Base-by-base conservation (phyloP, 2,329 filamentous ascomycete genomes). In the Xylaria polymorpha region DNA sequence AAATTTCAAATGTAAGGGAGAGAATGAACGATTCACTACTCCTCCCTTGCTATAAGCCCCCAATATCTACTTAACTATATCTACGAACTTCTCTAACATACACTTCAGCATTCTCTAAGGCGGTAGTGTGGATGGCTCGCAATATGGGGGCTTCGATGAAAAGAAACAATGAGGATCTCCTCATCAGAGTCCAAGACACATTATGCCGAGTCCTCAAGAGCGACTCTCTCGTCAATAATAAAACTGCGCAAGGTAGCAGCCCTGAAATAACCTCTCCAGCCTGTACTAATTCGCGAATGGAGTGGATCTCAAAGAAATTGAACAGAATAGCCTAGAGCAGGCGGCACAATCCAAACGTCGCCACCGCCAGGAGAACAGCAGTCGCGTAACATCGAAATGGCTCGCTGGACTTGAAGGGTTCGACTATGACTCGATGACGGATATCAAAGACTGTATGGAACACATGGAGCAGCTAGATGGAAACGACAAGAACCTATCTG, bases 381-480 rank as follows among this genome's bases (percentile, higher is more conserved):
- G 39, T 44, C 56, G 56, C 10, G 39, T 9, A 32, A 32, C 25
- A 32, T 44, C 22, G 2, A 32, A 32, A 15, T 59, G 37, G 15
- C 41, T 59, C 4, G 32, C 22, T 32, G 39, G 8, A 14, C 37
- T 59, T 7, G 3, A 8, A 12, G 56, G 4, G 20, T 44, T 32
- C 22, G 25, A 20, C 25, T 46, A 59, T 44, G 39, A 59, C 15
- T 41, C 56, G 22, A 59, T 44, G 39, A 20, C 18, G 10, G 56
- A 59, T 44, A 59, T 59, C 15, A 59, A 44, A 1, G 56, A 59
- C 41, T 59, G 56, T 9, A 29, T 59, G 1, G 22, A 44, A 14
- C 56, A 59, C 25, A 35, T 59, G 20, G 56, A 59, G n/a, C 56
- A 32, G 39, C 56, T 59, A 7, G 56, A 59, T 32, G 25, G 56